Percentiles rank a stretch among this genome's conserved stretches.
These are phyloP conservation scores for Cryomyces minteri DNA, from an alignment of 495 filamentous ascomycete genomes.

Conservation along the genomic window DNA sequence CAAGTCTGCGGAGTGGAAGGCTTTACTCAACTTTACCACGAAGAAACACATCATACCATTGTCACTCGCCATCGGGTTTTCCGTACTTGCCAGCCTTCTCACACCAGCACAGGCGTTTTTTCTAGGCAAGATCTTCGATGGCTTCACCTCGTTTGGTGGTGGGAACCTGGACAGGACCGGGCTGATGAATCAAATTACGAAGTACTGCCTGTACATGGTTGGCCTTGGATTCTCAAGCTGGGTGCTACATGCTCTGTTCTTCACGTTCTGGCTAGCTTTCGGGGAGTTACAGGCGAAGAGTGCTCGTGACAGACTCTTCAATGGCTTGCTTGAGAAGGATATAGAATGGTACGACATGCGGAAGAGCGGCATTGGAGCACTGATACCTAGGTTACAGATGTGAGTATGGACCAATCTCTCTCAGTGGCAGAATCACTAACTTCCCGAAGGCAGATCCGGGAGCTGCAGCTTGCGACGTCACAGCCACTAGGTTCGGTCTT, in stretches of 20 bases:
- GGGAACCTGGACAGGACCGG: slow-evolving; percentile 28
- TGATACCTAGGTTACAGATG: slow-evolving; percentile 58
- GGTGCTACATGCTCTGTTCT: slow-evolving; percentile 44
- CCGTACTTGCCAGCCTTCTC: slow-evolving; percentile 41
- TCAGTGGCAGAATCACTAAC: background rate
- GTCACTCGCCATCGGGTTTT: slow-evolving; percentile 30
- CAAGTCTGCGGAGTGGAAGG: slow-evolving; percentile 15
- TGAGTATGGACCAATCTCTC: slow-evolving; percentile 22
- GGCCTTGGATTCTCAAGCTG: slow-evolving; percentile 43
- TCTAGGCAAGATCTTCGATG: slow-evolving; percentile 57
- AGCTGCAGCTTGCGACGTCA: slow-evolving; percentile 64
- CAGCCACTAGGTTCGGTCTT: slow-evolving; percentile 55
- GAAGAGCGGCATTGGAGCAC: slow-evolving; percentile 49
- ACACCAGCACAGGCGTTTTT: slow-evolving; percentile 49
- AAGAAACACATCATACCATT: slow-evolving; percentile 38
- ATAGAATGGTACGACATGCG: slow-evolving; percentile 70
- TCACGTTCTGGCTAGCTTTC: slow-evolving; percentile 50
- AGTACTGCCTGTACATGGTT: slow-evolving; percentile 37
- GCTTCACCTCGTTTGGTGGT: slow-evolving; percentile 46
- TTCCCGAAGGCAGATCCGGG: slow-evolving; percentile 49
- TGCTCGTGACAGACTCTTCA: slow-evolving; percentile 45
- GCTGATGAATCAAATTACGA: slow-evolving; percentile 35
- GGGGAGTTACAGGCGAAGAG: slow-evolving; percentile 62
- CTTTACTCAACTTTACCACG: slow-evolving; percentile 58
- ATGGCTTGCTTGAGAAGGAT: slow-evolving; percentile 46